These are phyloP conservation scores for Kwoniella sp. DNA, from an alignment of 768 basidiomycete species.

Conservation along the genomic window DNA sequence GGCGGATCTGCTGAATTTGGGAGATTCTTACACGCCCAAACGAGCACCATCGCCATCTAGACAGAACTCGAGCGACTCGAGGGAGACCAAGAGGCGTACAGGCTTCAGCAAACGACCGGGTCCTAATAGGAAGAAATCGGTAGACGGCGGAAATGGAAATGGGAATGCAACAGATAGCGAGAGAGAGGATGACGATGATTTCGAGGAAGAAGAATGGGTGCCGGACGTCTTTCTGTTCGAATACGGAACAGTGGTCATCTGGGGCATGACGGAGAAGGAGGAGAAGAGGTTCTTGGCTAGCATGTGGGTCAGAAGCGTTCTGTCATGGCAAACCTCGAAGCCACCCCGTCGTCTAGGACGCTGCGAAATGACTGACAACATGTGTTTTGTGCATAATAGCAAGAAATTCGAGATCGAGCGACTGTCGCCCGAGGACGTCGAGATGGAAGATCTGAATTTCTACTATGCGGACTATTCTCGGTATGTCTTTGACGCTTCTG, in stretches of 20 bases:
- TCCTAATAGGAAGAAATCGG: slow-evolving; percentile 62
- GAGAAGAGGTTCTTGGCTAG: slow-evolving; percentile 88
- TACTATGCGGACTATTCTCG: slow-evolving; percentile 97
- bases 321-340: too few relatives aligned
- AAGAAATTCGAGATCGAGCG: slow-evolving; percentile 93
- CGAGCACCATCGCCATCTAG: slow-evolving; percentile 15
- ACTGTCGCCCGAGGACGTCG: slow-evolving; percentile 78
- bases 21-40: slow-evolving; percentile 16
- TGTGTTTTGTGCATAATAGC: slow-evolving; percentile 59
- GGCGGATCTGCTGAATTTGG: slow-evolving; percentile 50
- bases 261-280: slow-evolving; percentile 95
- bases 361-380: not conserved
- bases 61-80: slow-evolving; percentile 12
- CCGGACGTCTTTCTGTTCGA: slow-evolving; percentile 87
- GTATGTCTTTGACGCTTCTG: slow-evolving; percentile 58
- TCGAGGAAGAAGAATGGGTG: slow-evolving; percentile 55
- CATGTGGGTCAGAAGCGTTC: slow-evolving; percentile 64
- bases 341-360: not conserved
- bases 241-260: slow-evolving; percentile 93
- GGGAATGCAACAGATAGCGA: slow-evolving; percentile 31
- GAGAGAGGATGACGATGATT: slow-evolving; percentile 47
- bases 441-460: slow-evolving; percentile 96
- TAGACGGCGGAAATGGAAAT: slow-evolving; percentile 27
- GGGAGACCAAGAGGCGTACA: slow-evolving; percentile 37
- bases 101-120: slow-evolving; percentile 50